phyloP scores from a whole-genome alignment of 129 eudicot genomes.

The Gnaphalium uliginosum region DNA sequence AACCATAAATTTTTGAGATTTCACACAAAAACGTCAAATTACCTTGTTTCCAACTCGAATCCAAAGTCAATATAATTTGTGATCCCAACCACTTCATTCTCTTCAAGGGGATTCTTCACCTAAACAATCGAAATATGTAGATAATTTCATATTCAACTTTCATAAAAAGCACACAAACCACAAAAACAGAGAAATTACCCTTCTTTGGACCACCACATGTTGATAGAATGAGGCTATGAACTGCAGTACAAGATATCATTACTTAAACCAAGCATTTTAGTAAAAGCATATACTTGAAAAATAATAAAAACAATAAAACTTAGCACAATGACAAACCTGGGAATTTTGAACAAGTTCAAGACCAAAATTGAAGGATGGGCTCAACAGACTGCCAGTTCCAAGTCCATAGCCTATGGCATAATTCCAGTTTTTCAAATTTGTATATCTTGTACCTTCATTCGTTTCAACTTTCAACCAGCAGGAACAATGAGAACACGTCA shows the following conservation, averaged over 20 bases:
- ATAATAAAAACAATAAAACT: neutral
- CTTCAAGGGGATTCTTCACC: constrained; percentile 79
- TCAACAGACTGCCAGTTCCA: constrained; percentile 81
- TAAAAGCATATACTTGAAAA: constrained; percentile 1
- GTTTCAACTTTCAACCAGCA: constrained; percentile 50
- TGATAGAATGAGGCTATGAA: constrained; percentile 91
- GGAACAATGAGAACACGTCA: constrained; percentile 3
- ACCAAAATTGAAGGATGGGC: constrained; percentile 88
- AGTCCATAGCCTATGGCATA: constrained; percentile 77
- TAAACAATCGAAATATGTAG: constrained; percentile 29
- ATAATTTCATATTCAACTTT: constrained; percentile 24
- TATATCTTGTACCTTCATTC: constrained; percentile 46
- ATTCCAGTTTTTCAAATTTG: constrained; percentile 65
- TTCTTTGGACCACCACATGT: constrained; percentile 82
- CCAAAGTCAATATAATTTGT: constrained; percentile 89
- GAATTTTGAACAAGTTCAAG: constrained; percentile 74
- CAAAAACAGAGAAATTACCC: constrained; percentile 43
- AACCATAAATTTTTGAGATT: neutral
- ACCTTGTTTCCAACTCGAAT: constrained; percentile 76
- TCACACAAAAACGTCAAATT: constrained; percentile 19
- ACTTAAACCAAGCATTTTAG: constrained; percentile 6
- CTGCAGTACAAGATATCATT: constrained; percentile 37
- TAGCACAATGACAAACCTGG: constrained; percentile 47
- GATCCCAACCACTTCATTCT: constrained; percentile 65
- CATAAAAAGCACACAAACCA: neutral